Evolutionary conservation across 345 rosid genomes (phyloP), one percentile per base, ranked within the genome.

Genomic region (Ailanthus altissimus): DNA sequence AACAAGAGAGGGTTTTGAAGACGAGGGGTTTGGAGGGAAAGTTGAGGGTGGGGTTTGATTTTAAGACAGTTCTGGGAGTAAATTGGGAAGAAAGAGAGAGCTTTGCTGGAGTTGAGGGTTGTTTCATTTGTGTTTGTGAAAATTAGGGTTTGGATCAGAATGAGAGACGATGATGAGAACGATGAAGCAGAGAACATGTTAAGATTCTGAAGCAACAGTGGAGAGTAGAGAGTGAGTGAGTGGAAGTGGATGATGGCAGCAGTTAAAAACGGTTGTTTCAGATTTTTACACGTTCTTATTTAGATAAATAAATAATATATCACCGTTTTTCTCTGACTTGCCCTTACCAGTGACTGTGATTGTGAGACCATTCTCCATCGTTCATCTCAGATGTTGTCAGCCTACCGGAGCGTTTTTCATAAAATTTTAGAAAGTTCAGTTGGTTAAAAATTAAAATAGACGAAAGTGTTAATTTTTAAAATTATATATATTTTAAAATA

Each of bases 51-150:
- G 59, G 67, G 59, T 62, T 79, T 45, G 80, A 79, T 43, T 80
- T 72, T 79, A 75, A 74, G 78, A 60, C 28, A 53, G 78, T 71
- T 60, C 81, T 83, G 67, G 87, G 81, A 45, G 66, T 67, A 13
- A 87, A 81, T 50, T 59, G 81, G 72, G 91, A 81, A 79, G 84
- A 76, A 54, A 81, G 63, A 0, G 88, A 81, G 63, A 81, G 51
- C 42, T 86, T 82, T 78, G 80, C 57, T 38, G 80, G 84, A 61
- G 12, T 80, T n/a, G 75, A 18, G 47, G 86, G 45, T 25, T 82
- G 87, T 81, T 84, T 79, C 93, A 90, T 92, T 60, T 86, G 59
- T 21, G 77, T 61, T 16, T 14, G 66, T 67, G 72, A 74, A 49
- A 70, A 62, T 36, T 78, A 72, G 85, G 80, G 84, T 76, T 84